Conservation (phyloP, 257 asterid species). For the Rhazya stricta region DNA sequence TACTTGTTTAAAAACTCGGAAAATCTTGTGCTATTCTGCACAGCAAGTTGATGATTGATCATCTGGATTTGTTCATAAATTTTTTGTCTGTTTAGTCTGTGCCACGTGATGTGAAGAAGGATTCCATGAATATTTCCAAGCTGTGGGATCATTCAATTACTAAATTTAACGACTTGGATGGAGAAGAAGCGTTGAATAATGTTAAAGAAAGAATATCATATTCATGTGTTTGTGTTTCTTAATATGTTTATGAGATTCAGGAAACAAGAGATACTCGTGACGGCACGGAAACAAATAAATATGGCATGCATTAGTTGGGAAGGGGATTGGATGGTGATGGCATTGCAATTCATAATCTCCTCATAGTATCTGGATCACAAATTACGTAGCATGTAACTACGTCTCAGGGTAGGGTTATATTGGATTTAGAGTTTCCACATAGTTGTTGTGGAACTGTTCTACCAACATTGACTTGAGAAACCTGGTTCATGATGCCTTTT, state of each 20-base stretch:
- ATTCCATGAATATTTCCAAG: background rate
- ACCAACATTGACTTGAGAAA: constrained; percentile 17
- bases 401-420: background rate
- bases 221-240: background rate
- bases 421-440: constrained; percentile 6
- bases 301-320: too few species aligned
- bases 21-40: background rate
- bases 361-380: too few species aligned
- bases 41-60: background rate
- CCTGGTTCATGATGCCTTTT: constrained; percentile 12
- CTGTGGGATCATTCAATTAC: constrained; percentile 3
- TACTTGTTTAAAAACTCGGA: constrained; percentile 3
- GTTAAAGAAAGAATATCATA: constrained; percentile 1
- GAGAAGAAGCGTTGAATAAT: background rate
- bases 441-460: constrained; percentile 20
- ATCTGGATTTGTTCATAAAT: background rate
- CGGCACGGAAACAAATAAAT: constrained; percentile 48
- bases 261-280: constrained; percentile 42
- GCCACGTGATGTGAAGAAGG: background rate
- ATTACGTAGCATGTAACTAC: too few species aligned
- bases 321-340: too few species aligned
- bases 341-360: too few species aligned
- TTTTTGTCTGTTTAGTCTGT: background rate
- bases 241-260: constrained; percentile 9
- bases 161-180: background rate